A percentile compares a stretch with the other conserved stretches of the same genome.
phyloP scores from a whole-genome alignment of 176 grass and related monocot genomes.

The Echinochloa phyllopogon region DNA sequence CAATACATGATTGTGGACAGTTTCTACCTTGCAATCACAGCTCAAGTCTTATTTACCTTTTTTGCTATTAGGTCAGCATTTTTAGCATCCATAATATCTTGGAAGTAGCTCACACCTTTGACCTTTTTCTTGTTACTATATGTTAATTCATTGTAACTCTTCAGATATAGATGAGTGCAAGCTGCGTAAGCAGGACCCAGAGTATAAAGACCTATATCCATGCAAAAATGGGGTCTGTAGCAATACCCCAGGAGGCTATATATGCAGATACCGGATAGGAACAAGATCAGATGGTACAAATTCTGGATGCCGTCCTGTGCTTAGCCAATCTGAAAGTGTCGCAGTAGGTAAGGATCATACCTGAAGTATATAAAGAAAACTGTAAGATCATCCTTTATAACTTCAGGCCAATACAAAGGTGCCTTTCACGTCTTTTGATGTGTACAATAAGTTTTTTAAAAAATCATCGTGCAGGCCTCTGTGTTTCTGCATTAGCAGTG shows the following conservation, averaged over 20 bases:
- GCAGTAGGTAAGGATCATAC: not conserved
- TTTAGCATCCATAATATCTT: too few species aligned
- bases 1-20: not conserved
- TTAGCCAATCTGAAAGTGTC: not conserved
- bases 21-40: too few species aligned
- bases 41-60: too few species aligned
- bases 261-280: slow-evolving; percentile 6
- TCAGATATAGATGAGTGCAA: slow-evolving; percentile 39
- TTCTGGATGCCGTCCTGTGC: slow-evolving; percentile 1
- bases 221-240: slow-evolving; percentile 34
- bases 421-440: too few species aligned
- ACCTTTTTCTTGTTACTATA: too few species aligned
- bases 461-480: not conserved
- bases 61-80: too few species aligned
- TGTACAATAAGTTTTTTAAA: not conserved
- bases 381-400: too few species aligned
- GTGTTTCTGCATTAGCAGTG: not conserved
- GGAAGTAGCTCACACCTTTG: too few species aligned
- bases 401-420: too few species aligned
- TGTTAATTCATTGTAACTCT: too few species aligned
- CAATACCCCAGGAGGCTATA: slow-evolving; percentile 42
- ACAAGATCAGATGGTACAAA: slow-evolving; percentile 2
- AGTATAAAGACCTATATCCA: slow-evolving; percentile 37
- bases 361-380: not conserved
- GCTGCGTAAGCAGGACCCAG: slow-evolving; percentile 1